Evolutionary conservation across 129 eudicot genomes (phyloP).

Genomic region (Lactuca saligna): DNA sequence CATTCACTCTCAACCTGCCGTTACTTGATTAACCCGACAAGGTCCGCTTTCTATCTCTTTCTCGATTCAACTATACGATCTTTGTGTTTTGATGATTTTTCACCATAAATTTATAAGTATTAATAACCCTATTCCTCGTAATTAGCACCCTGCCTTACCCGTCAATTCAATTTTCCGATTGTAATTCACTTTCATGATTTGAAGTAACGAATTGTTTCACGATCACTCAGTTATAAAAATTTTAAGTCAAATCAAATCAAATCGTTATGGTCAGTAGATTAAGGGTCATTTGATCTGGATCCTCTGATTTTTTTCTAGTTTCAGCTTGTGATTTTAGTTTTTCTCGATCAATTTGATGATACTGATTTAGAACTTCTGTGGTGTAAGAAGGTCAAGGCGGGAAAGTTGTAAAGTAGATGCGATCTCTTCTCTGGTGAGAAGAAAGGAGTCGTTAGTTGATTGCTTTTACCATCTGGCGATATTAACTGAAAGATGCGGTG

Average conservation of each 20-base stretch:
- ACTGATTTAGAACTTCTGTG: not conserved
- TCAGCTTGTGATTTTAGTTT: conserved; percentile 22
- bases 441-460: conserved; percentile 2
- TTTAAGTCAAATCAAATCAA: not conserved
- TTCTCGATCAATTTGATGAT: not conserved
- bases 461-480: not conserved
- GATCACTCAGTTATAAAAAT: not conserved
- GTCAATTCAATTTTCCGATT: conserved; percentile 16
- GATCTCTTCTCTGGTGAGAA: conserved; percentile 21
- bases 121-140: conserved; percentile 23
- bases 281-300: conserved; percentile 12
- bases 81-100: not conserved
- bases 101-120: conserved; percentile 7
- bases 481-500: not conserved
- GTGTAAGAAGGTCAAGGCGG: conserved; percentile 23
- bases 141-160: not conserved
- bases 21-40: conserved; percentile 17
- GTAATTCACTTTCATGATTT: conserved; percentile 16
- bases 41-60: conserved; percentile 18
- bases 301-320: conserved; percentile 3
- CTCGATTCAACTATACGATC: conserved; percentile 15
- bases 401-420: conserved; percentile 16
- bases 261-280: conserved; percentile 12
- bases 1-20: conserved; percentile 3
- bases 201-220: not conserved